A percentile compares a stretch with the other conserved stretches of the same genome.
Conservation (phyloP, 2,329 filamentous ascomycete species). For the Colletotrichum tropicicola region DNA sequence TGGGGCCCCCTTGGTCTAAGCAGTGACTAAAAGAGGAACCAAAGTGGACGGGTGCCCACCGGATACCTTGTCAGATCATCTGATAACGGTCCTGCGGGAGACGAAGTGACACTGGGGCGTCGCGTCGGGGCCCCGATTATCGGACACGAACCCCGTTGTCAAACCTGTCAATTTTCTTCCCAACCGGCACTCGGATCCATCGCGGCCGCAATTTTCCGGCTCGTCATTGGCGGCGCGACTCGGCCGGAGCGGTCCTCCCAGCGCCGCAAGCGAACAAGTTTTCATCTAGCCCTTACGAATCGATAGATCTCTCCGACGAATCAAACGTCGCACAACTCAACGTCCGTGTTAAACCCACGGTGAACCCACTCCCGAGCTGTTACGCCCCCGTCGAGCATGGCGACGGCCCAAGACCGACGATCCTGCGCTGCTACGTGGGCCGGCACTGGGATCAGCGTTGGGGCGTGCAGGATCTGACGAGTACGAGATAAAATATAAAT, state of each 20-base stretch:
- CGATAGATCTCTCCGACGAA: conserved; percentile 17
- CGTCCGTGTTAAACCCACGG: background rate
- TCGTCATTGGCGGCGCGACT: background rate
- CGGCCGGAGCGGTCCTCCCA: background rate
- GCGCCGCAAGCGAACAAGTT: background rate
- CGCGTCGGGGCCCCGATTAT: background rate
- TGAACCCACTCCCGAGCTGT: background rate
- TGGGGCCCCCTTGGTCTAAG: background rate
- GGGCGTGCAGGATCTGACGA: background rate
- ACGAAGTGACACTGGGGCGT: background rate
- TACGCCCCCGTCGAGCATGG: background rate
- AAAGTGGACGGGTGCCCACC: background rate
- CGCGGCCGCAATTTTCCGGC: background rate
- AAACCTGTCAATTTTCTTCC: background rate
- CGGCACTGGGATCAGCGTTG: conserved; percentile 2
- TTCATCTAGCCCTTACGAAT: conserved; percentile 1
- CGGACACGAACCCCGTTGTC: background rate
- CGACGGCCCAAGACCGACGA: background rate
- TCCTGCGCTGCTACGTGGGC: conserved; percentile 9
- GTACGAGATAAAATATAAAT: conserved; percentile 19
- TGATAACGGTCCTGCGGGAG: conserved; percentile 10
- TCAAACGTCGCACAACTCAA: conserved; percentile 42
- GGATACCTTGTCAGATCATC: conserved; percentile 26
- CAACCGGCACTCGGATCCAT: background rate
- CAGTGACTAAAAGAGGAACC: conserved; percentile 2